phyloP scores from a whole-genome alignment of 2,329 filamentous ascomycete genomes.

The Zymoseptoria brevis region DNA sequence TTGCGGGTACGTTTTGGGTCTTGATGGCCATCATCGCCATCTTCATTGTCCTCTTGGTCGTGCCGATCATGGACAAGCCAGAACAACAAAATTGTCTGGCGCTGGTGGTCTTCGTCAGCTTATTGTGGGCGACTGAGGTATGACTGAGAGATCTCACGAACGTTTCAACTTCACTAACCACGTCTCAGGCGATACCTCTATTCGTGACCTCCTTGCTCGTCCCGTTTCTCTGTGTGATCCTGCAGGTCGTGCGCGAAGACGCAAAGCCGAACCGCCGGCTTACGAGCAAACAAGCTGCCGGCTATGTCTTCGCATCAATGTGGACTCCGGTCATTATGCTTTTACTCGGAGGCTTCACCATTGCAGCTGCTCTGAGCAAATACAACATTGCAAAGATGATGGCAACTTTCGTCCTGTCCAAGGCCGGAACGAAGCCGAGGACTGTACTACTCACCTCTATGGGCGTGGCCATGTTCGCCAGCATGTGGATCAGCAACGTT shows the following conservation, averaged over 20 bases:
- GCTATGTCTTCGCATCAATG: conserved; percentile 88
- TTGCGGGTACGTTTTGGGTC: conserved; percentile 72
- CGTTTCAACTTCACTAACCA: conserved; percentile 14
- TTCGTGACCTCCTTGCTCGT: conserved; percentile 94
- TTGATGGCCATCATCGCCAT: conserved; percentile 62
- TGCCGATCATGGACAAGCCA: conserved; percentile 74
- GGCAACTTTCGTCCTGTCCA: conserved; percentile 91
- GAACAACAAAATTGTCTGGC: conserved; percentile 97
- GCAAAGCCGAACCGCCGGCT: conserved; percentile 62
- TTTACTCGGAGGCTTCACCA: conserved; percentile 87
- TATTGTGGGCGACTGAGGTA: conserved; percentile 94
- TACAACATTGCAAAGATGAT: conserved; percentile 97
- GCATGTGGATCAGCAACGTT: conserved; percentile 99
- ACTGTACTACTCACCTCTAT: conserved; percentile 95
- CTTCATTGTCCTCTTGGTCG: conserved; percentile 64
- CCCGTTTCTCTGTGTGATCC: conserved; percentile 82
- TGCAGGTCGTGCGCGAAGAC: conserved; percentile 75
- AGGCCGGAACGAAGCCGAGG: conserved; percentile 82
- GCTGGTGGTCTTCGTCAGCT: conserved; percentile 83
- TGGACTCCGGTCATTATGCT: conserved; percentile 99
- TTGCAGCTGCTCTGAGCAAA: conserved; percentile 90
- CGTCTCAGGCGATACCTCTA: conserved; percentile 73
- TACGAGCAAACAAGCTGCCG: conserved; percentile 69
- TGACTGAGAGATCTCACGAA: neutral
- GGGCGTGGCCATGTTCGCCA: conserved; percentile 95